Base-by-base conservation (phyloP, 257 asterid genomes). In the Solanum bukasovii region DNA sequence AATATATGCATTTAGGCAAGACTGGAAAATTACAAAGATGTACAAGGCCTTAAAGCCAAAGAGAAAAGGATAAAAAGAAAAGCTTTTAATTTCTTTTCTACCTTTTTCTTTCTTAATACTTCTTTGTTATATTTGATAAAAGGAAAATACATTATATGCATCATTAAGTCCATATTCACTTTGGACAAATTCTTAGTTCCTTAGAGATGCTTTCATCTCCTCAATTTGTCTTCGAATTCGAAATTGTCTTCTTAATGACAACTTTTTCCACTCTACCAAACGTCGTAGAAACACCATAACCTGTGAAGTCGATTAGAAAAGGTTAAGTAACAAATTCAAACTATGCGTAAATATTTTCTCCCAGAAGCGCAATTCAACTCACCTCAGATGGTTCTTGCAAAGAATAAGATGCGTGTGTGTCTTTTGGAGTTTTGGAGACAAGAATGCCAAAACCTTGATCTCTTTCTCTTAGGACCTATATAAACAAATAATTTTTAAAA, bases 371-470 rank as follows among this genome's bases (percentile, higher is more conserved):
- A n/a, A 63, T n/a, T 63, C 14, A 65, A 65, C 46, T 88, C 84
- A 92, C 99, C 98, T 97, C 98, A 3, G 98, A 87, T 68, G 99
- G 99, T 87, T 96, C 98, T 91, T 93, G 98, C 85, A 97, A 90
- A 23, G 98, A 94, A 88, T 96, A 96, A 21, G 98, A 93, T 23
- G 99, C 99, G 68, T 90, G 92, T 7, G 98, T 96, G 70, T 96
- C 99, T 84, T 92, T 97, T 11, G 98, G 98, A 84, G 90, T 90
- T 90, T 94, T 93, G 27, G 99, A 95, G 13, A 97, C 99, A 10
- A 96, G 96, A 85, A 97, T 97, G 13, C 99, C 99, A 89, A 90
- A 92, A 29, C 99, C 99, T 90, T 93, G 98, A 68, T 95, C 96
- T 89, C 96, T 94, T 71, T 94, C 95, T 61, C 94, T 91, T 34